A percentile compares a stretch with the other conserved stretches of the same genome.
These are phyloP conservation scores for Amylostereum areolatum DNA, from an alignment of 1,284 basidiomycete species.

Conservation along the genomic window DNA sequence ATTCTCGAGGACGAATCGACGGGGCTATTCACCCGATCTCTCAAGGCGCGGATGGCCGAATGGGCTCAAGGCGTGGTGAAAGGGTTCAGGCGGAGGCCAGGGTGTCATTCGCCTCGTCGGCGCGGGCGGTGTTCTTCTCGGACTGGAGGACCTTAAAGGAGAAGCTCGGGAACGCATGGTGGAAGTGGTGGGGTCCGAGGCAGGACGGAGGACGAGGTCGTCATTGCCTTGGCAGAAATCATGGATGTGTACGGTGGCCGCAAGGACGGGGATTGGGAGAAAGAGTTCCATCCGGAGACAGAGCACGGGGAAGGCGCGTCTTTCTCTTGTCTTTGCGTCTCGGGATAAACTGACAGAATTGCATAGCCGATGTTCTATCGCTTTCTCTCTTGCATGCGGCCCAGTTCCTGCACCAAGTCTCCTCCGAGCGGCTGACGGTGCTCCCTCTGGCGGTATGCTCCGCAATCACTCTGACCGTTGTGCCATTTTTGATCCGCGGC, in stretches of 20 bases:
- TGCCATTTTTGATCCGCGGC: not conserved
- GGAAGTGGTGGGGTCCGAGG: conserved; percentile 24
- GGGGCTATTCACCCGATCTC: conserved; percentile 38
- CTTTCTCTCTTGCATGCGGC: conserved; percentile 45
- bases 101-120: conserved; percentile 53
- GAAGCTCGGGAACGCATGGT: conserved; percentile 16
- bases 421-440: conserved; percentile 45
- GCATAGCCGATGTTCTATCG: conserved; percentile 25
- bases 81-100: conserved; percentile 59
- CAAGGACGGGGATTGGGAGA: conserved; percentile 49
- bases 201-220: conserved; percentile 53
- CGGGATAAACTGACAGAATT: conserved; percentile 7
- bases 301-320: conserved; percentile 26
- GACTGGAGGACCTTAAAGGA: conserved; percentile 48
- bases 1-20: conserved; percentile 29
- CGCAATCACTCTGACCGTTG: not conserved
- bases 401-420: conserved; percentile 49
- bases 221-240: conserved; percentile 65
- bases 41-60: conserved; percentile 32
- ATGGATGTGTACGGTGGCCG: conserved; percentile 49
- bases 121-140: conserved; percentile 57
- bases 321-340: not conserved
- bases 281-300: conserved; percentile 50
- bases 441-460: conserved; percentile 45
- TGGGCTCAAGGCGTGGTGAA: conserved; percentile 56